These are phyloP conservation scores for Lonicera japonica DNA, from an alignment of 129 eudicot genomes.

Conservation along the genomic window DNA sequence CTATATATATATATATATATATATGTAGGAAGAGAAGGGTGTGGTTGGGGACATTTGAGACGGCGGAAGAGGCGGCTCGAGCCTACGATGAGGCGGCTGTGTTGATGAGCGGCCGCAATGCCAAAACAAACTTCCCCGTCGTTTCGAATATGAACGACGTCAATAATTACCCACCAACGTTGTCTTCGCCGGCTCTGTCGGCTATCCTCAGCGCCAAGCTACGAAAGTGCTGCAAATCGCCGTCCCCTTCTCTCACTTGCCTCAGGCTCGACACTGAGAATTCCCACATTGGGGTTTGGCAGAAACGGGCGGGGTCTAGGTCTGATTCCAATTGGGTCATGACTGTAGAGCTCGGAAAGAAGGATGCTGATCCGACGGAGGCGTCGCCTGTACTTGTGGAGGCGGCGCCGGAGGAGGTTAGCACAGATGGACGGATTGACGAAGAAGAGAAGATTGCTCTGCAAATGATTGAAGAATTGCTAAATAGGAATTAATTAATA, in stretches of 20 bases:
- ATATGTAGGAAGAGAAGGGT: constrained; percentile 75
- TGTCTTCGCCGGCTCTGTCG: constrained; percentile 34
- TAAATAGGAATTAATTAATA: constrained; percentile 53
- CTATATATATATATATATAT: no score
- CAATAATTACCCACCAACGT: constrained; percentile 4
- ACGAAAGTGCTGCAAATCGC: constrained; percentile 65
- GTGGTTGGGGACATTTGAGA: constrained; percentile 91
- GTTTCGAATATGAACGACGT: not conserved
- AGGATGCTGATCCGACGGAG: constrained; percentile 8
- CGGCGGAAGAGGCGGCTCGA: constrained; percentile 93
- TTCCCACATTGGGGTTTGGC: constrained; percentile 94
- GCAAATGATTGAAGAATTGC: constrained; percentile 96
- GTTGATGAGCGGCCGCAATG: constrained; percentile 85
- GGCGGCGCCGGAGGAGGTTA: constrained; percentile 10
- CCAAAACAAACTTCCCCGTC: constrained; percentile 76
- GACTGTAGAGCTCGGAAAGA: constrained; percentile 80
- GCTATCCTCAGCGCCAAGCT: constrained; percentile 66
- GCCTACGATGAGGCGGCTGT: constrained; percentile 91
- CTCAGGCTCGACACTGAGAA: constrained; percentile 80
- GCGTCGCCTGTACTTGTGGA: no score
- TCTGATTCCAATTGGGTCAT: constrained; percentile 88
- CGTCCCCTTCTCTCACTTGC: constrained; percentile 84
- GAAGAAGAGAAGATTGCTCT: constrained; percentile 84
- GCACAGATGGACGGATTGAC: constrained; percentile 21
- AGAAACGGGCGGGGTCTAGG: constrained; percentile 70